Conservation (phyloP, 768 basidiomycete species). For the Mycena venus region DNA sequence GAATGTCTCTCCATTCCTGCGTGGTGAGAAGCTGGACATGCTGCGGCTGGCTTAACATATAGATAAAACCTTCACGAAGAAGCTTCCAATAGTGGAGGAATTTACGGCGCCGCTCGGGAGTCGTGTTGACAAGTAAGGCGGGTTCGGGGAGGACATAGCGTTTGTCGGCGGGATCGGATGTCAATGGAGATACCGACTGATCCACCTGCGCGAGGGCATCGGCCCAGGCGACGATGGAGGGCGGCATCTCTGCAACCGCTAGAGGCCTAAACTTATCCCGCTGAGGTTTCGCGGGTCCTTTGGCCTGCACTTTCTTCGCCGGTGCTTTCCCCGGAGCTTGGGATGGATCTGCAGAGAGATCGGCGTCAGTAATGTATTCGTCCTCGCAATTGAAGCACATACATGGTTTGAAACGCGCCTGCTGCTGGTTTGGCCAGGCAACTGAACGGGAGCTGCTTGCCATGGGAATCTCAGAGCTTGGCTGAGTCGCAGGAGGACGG, state of each 20-base stretch:
- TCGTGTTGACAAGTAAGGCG: not conserved
- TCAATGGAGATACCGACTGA: not conserved
- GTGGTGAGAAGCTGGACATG: not conserved
- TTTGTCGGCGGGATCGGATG: not conserved
- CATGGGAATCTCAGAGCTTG: not conserved
- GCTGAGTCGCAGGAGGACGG: not conserved
- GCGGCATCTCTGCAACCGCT: not conserved
- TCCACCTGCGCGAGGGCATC: not conserved
- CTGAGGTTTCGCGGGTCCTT: not conserved
- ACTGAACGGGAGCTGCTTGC: too few species aligned
- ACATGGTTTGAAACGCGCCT: not conserved
- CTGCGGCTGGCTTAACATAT: not conserved
- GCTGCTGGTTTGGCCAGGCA: not conserved
- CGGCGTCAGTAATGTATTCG: not conserved
- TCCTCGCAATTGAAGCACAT: not conserved
- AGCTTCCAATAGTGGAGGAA: not conserved
- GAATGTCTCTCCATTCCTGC: not conserved
- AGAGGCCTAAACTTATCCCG: not conserved
- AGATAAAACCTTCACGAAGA: not conserved
- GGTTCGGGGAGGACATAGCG: not conserved
- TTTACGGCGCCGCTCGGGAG: not conserved
- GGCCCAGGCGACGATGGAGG: not conserved
- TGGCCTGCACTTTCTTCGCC: not conserved
- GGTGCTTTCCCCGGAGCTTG: not conserved
- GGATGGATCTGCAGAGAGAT: not conserved